phyloP scores from a whole-genome alignment of 352 stramenopile species.

The Globisporangium yorkense region DNA sequence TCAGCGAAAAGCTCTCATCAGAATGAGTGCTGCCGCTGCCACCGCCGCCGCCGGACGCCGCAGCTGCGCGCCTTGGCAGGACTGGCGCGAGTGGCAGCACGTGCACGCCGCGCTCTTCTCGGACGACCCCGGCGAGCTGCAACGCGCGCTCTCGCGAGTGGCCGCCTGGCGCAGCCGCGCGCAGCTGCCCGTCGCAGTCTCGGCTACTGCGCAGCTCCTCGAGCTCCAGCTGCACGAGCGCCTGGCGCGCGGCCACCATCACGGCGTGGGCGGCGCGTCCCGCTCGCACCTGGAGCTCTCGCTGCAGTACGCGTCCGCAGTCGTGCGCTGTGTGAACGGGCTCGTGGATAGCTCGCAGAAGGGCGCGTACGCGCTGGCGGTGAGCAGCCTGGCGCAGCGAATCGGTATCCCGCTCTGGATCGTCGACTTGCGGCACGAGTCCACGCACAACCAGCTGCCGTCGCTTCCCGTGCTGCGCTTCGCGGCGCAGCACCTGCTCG shows the following conservation, averaged over 20 bases:
- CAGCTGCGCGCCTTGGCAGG: slow-evolving; percentile 46
- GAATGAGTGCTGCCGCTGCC: not conserved
- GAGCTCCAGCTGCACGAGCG: slow-evolving; percentile 72
- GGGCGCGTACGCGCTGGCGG: slow-evolving; percentile 63
- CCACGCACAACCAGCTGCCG: slow-evolving; percentile 91
- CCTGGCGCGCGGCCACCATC: slow-evolving; percentile 58
- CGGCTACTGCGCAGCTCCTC: slow-evolving; percentile 66
- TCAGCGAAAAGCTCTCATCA: not conserved
- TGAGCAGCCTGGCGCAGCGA: slow-evolving; percentile 73
- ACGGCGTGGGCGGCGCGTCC: slow-evolving; percentile 58
- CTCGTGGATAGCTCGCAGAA: slow-evolving; percentile 79
- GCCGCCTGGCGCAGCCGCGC: slow-evolving; percentile 61
- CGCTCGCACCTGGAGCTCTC: slow-evolving; percentile 79
- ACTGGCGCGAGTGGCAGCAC: slow-evolving; percentile 74
- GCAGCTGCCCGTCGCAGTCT: slow-evolving; percentile 74
- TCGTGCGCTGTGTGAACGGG: slow-evolving; percentile 82
- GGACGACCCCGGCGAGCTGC: slow-evolving; percentile 34
- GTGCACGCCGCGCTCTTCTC: slow-evolving; percentile 60
- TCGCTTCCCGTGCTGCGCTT: slow-evolving; percentile 85
- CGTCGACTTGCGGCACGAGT: slow-evolving; percentile 91
- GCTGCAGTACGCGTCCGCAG: slow-evolving; percentile 50
- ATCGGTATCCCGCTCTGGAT: slow-evolving; percentile 92
- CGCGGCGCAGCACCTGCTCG: slow-evolving; percentile 77
- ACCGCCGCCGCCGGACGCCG: slow-evolving; percentile 39
- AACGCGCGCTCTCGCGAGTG: slow-evolving; percentile 53